Conservation (phyloP, 768 basidiomycete species). For the Calocybe cyanea region DNA sequence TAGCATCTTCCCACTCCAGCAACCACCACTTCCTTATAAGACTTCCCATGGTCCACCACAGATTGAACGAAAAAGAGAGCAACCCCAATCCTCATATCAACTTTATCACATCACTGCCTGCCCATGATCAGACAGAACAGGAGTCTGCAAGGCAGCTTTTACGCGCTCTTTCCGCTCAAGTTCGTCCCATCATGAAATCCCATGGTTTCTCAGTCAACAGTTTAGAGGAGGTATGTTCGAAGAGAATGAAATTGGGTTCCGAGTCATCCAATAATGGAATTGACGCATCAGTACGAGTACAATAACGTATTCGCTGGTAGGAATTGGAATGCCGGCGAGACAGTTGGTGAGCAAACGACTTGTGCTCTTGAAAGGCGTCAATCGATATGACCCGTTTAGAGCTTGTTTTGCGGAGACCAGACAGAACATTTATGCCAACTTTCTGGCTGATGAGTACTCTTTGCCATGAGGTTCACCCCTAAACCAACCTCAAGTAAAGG, state of each 20-base stretch:
- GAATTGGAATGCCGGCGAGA: conserved; percentile 85
- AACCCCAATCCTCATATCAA: conserved; percentile 79
- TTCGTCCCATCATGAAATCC: conserved; percentile 77
- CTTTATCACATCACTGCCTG: conserved; percentile 65
- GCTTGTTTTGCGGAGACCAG: conserved; percentile 62
- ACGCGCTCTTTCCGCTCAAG: conserved; percentile 78
- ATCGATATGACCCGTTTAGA: conserved; percentile 39
- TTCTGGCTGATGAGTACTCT: conserved; percentile 73
- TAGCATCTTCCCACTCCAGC: too few relatives aligned
- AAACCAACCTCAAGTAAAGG: not conserved
- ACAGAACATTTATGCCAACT: conserved; percentile 58
- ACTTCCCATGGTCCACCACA: conserved; percentile 63
- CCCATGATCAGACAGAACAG: conserved; percentile 35
- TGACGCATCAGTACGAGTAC: conserved; percentile 58
- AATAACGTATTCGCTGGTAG: conserved; percentile 77
- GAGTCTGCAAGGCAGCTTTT: conserved; percentile 71
- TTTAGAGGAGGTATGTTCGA: conserved; percentile 69
- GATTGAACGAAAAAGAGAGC: conserved; percentile 62
- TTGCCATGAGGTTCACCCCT: conserved; percentile 72
- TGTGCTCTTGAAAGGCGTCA: not conserved
- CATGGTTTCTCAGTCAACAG: conserved; percentile 76
- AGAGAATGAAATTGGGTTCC: not conserved
- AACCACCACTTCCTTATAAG: conserved; percentile 7
- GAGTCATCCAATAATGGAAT: not conserved
- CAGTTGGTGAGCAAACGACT: conserved; percentile 48